Percentiles rank a stretch among this genome's conserved stretches.
phyloP scores from a whole-genome alignment of 495 filamentous ascomycete genomes.

The Lindgomyces ingoldianus region DNA sequence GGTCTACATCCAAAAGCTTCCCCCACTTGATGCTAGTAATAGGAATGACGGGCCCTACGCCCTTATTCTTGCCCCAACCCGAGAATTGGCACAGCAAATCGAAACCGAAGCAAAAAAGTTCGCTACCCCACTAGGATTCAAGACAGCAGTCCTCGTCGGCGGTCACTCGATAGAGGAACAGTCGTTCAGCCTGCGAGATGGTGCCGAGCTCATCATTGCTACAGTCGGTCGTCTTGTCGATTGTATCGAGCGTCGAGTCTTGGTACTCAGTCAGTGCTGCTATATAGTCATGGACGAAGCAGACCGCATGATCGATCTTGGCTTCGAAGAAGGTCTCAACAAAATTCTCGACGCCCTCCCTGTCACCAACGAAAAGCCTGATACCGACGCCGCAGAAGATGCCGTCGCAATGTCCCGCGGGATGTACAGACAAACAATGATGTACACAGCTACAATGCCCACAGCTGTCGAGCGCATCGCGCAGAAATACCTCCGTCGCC shows the following conservation, averaged over 20 bases:
- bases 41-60: conserved; percentile 97
- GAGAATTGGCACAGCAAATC: conserved; percentile 97
- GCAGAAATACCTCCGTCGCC: conserved; percentile 89
- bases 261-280: conserved; percentile 93
- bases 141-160: conserved; percentile 94
- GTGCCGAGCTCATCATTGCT: conserved; percentile 97
- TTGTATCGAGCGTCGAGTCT: conserved; percentile 88
- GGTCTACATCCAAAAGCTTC: conserved; percentile 94
- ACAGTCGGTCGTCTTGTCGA: conserved; percentile 97
- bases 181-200: conserved; percentile 87
- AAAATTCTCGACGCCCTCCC: conserved; percentile 98
- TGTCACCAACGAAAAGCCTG: conserved; percentile 92
- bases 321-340: conserved; percentile 96
- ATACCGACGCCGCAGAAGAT: conserved; percentile 91
- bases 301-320: conserved; percentile 98
- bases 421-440: conserved; percentile 97
- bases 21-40: conserved; percentile 78
- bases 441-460: conserved; percentile 99
- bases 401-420: conserved; percentile 79
- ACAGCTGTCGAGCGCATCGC: conserved; percentile 91
- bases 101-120: conserved; percentile 94
- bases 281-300: conserved; percentile 99
- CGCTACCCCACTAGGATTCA: conserved; percentile 87
- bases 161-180: conserved; percentile 96
- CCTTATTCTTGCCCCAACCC: conserved; percentile 94